These are phyloP conservation scores for Diaporthe sp. DNA, from an alignment of 2,329 filamentous ascomycete species.

Conservation along the genomic window DNA sequence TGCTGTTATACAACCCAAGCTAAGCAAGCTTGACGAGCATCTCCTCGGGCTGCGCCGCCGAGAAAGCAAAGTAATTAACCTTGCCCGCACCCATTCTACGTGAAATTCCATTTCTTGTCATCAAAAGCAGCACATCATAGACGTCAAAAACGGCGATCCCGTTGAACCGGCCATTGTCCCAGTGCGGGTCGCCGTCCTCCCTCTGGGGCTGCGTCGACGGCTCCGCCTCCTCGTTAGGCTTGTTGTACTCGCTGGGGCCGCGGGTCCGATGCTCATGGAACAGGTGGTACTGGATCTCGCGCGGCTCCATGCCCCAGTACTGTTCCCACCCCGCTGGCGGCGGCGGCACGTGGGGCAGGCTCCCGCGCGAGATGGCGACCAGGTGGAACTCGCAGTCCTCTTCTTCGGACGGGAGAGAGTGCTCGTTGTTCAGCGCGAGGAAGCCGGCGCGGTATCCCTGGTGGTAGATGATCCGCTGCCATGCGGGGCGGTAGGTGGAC, in stretches of 20 bases:
- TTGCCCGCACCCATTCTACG: neutral
- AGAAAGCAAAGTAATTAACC: neutral
- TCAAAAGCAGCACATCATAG: constrained; percentile 4
- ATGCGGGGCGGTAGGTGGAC: neutral
- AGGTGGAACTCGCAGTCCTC: neutral
- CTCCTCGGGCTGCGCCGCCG: neutral
- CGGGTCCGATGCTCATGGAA: neutral
- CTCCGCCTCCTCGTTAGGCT: neutral
- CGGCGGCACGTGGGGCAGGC: neutral
- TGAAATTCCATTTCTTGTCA: neutral
- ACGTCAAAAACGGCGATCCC: neutral
- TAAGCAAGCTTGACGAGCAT: neutral
- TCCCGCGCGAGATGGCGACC: neutral
- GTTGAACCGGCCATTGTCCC: neutral
- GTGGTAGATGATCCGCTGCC: constrained; percentile 6
- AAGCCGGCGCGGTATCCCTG: constrained; percentile 3
- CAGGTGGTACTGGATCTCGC: neutral
- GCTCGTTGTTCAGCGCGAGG: neutral
- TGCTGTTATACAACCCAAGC: neutral
- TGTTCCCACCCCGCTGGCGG: neutral
- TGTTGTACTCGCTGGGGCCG: neutral
- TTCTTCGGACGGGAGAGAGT: neutral
- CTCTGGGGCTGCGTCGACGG: neutral
- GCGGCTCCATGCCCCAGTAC: neutral
- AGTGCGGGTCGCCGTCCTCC: neutral